These are phyloP conservation scores for Fusarium redolens DNA, from an alignment of 2,329 filamentous ascomycete genomes.

Conservation along the genomic window DNA sequence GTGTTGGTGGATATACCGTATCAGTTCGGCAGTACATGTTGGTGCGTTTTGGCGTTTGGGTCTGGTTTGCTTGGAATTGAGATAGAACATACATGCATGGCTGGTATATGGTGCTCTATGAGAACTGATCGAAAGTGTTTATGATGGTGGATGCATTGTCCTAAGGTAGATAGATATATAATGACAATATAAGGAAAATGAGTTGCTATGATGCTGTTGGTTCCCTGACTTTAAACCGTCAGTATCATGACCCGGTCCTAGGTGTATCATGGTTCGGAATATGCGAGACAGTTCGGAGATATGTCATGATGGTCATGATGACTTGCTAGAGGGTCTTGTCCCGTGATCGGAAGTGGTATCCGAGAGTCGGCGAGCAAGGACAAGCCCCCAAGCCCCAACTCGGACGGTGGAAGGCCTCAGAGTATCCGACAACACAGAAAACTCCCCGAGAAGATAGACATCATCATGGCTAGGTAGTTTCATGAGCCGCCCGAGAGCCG, in stretches of 20 bases:
- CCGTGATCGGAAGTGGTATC: neutral
- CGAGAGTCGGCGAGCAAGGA: neutral
- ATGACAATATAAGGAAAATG: constrained; percentile 1
- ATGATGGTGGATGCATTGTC: neutral
- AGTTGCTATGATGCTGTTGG: neutral
- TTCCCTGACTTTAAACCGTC: neutral
- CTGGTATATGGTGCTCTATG: constrained; percentile 17
- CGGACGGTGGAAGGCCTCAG: neutral
- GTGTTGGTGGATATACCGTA: constrained; percentile 12
- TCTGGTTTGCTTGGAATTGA: neutral
- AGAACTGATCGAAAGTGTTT: constrained; percentile 4
- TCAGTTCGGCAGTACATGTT: neutral
- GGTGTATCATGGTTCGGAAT: neutral
- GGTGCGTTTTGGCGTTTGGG: constrained; percentile 20
- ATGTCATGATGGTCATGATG: neutral
- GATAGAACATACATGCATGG: constrained; percentile 9
- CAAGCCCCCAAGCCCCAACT: neutral
- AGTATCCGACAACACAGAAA: neutral
- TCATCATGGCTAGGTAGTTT: constrained; percentile 6
- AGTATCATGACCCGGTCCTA: neutral
- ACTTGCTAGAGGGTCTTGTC: neutral
- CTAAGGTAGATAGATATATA: constrained; percentile 20
- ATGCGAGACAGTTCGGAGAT: neutral
- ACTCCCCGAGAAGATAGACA: neutral
- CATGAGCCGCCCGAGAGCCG: constrained; percentile 29